Conservation (phyloP, 192 early-diverging fungal species). For the Umbelopsis sp. region DNA sequence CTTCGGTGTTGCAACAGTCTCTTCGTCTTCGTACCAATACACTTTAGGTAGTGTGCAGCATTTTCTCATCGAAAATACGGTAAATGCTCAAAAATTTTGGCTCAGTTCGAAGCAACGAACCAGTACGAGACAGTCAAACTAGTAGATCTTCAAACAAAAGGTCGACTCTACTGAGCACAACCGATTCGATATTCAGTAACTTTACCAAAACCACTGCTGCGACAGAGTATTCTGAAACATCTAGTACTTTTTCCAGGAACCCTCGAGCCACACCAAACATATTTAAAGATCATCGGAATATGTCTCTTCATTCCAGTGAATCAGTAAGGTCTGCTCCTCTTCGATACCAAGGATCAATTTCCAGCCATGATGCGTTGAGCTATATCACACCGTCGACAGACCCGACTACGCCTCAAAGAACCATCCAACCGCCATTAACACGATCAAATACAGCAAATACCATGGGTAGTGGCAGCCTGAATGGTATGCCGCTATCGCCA, state of each 20-base stretch:
- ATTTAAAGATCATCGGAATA: background rate
- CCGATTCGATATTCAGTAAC: background rate
- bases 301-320: constrained; percentile 6
- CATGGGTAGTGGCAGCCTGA: background rate
- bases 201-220: background rate
- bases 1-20: too few species aligned
- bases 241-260: background rate
- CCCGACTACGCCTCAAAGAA: background rate
- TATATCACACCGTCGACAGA: background rate
- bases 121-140: background rate
- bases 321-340: background rate
- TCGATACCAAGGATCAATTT: background rate
- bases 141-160: background rate
- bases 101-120: background rate
- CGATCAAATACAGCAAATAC: background rate
- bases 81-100: constrained; percentile 7
- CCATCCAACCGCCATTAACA: background rate
- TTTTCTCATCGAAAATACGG: too few species aligned
- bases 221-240: background rate
- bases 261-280: background rate
- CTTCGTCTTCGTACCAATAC: background rate
- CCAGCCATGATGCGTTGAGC: background rate
- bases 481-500: background rate
- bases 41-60: constrained; percentile 2
- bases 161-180: background rate